Evolutionary conservation across 495 filamentous ascomycete species (phyloP).

Genomic region (Penicillium herquei): DNA sequence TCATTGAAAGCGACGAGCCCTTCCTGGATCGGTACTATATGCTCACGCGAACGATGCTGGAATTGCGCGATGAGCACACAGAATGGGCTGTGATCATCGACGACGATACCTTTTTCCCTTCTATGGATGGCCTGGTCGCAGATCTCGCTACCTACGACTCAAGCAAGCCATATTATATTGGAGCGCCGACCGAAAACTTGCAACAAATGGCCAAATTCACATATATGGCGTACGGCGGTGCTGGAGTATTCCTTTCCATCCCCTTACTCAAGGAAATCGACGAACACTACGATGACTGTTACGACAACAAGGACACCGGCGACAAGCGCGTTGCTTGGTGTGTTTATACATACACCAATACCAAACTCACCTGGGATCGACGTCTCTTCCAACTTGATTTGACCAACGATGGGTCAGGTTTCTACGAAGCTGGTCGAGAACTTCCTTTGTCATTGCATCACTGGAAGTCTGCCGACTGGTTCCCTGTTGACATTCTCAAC

Average conservation of each 20-base stretch:
- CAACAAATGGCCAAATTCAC: conserved; percentile 31
- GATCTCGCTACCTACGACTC: conserved; percentile 34
- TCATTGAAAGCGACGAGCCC: conserved; percentile 34
- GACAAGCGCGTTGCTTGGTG: conserved; percentile 39
- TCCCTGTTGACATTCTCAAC: conserved; percentile 34
- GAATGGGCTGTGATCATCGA: conserved; percentile 54
- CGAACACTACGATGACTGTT: conserved; percentile 19
- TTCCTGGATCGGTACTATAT: conserved; percentile 49
- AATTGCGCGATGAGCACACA: conserved; percentile 31
- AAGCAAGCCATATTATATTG: conserved; percentile 38
- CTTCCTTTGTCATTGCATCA: conserved; percentile 46
- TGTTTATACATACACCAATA: conserved; percentile 34
- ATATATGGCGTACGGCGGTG: conserved; percentile 46
- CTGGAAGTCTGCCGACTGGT: conserved; percentile 34
- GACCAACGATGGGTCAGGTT: conserved; percentile 33
- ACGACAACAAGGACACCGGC: conserved; percentile 17
- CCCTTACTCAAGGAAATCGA: conserved; percentile 32
- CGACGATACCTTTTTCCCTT: conserved; percentile 58
- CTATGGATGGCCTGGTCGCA: conserved; percentile 31
- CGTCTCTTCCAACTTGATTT: conserved; percentile 42
- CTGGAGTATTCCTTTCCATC: conserved; percentile 44
- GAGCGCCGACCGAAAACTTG: conserved; percentile 43
- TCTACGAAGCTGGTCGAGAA: conserved; percentile 42
- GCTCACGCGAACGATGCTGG: conserved; percentile 42
- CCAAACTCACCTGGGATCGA: conserved; percentile 36